Conservation (phyloP, 805 yeast species). For the Nakazawaea ishiwadae region DNA sequence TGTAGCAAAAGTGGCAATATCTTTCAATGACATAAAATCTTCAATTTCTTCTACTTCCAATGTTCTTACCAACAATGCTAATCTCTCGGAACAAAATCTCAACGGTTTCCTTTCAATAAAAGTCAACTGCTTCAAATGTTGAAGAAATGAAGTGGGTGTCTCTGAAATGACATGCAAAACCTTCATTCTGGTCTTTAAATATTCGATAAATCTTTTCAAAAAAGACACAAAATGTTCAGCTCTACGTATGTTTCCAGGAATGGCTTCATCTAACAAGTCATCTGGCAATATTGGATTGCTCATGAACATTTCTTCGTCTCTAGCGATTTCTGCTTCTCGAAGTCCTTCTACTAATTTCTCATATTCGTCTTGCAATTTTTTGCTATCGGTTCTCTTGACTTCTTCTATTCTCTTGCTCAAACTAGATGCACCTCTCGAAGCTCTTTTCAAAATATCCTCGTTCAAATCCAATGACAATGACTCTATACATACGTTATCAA, state of each 20-base stretch:
- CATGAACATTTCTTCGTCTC: constrained; percentile 66
- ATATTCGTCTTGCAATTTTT: constrained; percentile 83
- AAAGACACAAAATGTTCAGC: constrained; percentile 97
- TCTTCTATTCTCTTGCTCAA: constrained; percentile 79
- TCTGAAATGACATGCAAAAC: constrained; percentile 97
- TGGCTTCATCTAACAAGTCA: constrained; percentile 85
- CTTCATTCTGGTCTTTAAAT: constrained; percentile 95
- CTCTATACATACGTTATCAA: constrained; percentile 97
- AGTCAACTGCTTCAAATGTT: constrained; percentile 89
- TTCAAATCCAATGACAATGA: constrained; percentile 88
- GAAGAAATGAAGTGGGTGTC: constrained; percentile 89
- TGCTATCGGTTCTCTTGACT: constrained; percentile 78
- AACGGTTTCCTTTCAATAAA: constrained; percentile 91
- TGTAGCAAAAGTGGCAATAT: constrained; percentile 95
- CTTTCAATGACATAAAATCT: constrained; percentile 89
- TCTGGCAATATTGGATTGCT: constrained; percentile 83
- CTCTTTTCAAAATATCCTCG: constrained; percentile 80
- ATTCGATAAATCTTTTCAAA: constrained; percentile 87
- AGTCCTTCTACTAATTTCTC: constrained; percentile 87
- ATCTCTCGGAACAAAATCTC: constrained; percentile 85
- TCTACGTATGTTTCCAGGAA: constrained; percentile 94
- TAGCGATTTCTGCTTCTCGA: constrained; percentile 70
- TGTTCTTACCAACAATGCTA: constrained; percentile 84
- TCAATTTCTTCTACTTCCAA: constrained; percentile 85
- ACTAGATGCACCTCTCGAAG: constrained; percentile 80